Evolutionary conservation across 2,329 filamentous ascomycete species (phyloP), one percentile per base, ranked within the genome.

Genomic region (Phaeosphaeria sp.): DNA sequence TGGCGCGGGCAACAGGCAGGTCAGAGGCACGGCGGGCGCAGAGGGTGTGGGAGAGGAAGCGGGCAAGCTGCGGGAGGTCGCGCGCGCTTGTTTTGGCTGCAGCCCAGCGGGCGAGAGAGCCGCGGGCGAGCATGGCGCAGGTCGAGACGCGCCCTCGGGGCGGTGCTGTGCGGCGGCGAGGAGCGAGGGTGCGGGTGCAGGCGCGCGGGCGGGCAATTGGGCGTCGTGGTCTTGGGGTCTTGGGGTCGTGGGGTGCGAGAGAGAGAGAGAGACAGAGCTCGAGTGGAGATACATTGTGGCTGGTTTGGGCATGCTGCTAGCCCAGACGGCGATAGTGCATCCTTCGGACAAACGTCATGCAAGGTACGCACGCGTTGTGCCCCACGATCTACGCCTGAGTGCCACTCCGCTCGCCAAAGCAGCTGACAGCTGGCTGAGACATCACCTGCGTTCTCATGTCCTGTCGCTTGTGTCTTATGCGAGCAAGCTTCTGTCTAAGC

Each of bases 31-130:
- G 69, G 68, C 60, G 69, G 49, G 61, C 54, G 51, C 65, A 49
- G 22, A 70, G 58, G 36, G 49, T 45, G 59, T 65, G 65, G 44
- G 69, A 70, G 55, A 75, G 58, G 56, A 71, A 61, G 57, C 67
- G 65, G 51, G 72, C 67, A 55, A 76, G 67, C 61, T 74, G 74
- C 49, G 74, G 63, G 55, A 77, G 69, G 66, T 75, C 63, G 70
- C 71, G 74, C 65, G 74, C 64, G 57, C 69, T 64, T 70, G 68
- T 69, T 67, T 67, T 74, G 65, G 74, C 69, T 46, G 67, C 69
- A 57, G 74, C 71, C 65, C 77, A 64, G 67, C 74, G 76, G 59
- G 66, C 68, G 65, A 78, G 69, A 55, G 71, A 60, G 63, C 72
- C 65, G 65, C 71, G 73, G 59, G 72, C 70, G 59, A 77, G 67